Evolutionary conservation across 495 filamentous ascomycete species (phyloP).

Genomic region (Aspergillus mulundensis): DNA sequence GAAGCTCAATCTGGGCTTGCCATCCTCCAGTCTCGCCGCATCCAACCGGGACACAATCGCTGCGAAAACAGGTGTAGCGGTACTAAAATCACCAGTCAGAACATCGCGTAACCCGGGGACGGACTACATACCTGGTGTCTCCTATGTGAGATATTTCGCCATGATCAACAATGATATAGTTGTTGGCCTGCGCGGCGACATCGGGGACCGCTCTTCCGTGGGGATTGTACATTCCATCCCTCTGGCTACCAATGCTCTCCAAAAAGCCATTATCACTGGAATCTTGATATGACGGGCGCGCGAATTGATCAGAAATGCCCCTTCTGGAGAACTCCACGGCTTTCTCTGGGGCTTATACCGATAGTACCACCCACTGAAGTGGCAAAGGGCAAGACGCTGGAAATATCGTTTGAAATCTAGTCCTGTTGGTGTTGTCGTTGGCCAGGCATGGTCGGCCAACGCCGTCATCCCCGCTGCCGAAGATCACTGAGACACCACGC

Average conservation of each 20-base stretch:
- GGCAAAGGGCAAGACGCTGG: slow-evolving; percentile 75
- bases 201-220: slow-evolving; percentile 71
- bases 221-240: slow-evolving; percentile 49
- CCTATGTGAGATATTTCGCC: slow-evolving; percentile 29
- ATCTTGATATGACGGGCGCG: slow-evolving; percentile 61
- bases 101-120: neutral
- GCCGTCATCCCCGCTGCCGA: slow-evolving; percentile 68
- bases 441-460: slow-evolving; percentile 56
- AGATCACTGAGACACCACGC: slow-evolving; percentile 67
- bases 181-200: slow-evolving; percentile 52
- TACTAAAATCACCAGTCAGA: slow-evolving; percentile 21
- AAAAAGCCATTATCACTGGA: slow-evolving; percentile 54
- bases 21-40: slow-evolving; percentile 46
- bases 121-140: slow-evolving; percentile 40
- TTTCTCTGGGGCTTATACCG: slow-evolving; percentile 47
- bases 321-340: slow-evolving; percentile 59
- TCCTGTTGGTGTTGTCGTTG: slow-evolving; percentile 61
- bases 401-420: slow-evolving; percentile 63
- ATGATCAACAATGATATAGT: slow-evolving; percentile 40
- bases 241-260: slow-evolving; percentile 31
- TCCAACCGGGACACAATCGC: slow-evolving; percentile 55
- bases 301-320: slow-evolving; percentile 70
- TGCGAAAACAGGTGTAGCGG: slow-evolving; percentile 51
- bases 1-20: slow-evolving; percentile 53
- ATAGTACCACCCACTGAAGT: slow-evolving; percentile 71